A percentile compares a stretch with the other conserved stretches of the same genome.
Conservation (phyloP, 306 rosid species). For the Trifolium dubium region DNA sequence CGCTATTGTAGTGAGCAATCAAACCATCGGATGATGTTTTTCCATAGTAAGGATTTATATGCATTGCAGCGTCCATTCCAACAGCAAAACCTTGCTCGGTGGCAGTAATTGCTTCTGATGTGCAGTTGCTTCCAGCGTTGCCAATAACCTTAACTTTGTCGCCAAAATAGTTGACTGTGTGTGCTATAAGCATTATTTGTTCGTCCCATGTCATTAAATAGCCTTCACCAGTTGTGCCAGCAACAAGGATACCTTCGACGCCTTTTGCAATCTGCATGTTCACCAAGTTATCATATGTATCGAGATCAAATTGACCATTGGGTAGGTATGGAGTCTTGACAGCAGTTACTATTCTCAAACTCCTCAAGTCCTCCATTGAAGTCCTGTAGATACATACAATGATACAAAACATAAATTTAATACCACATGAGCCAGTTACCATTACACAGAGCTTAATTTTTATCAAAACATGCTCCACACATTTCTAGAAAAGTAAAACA, state of each 20-base stretch:
- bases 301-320: conserved; percentile 80
- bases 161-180: conserved; percentile 76
- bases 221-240: conserved; percentile 94
- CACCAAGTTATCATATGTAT: conserved; percentile 84
- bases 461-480: neutral
- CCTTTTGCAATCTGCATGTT: conserved; percentile 70
- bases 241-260: conserved; percentile 79
- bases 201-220: conserved; percentile 96
- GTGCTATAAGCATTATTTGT: conserved; percentile 89
- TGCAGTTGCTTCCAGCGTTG: conserved; percentile 86
- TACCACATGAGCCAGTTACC: neutral
- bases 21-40: conserved; percentile 81
- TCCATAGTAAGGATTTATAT: conserved; percentile 91
- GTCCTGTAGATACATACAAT: conserved; percentile 60
- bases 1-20: conserved; percentile 69
- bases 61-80: conserved; percentile 95
- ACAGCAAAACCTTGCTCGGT: conserved; percentile 84
- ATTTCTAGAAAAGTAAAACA: no score
- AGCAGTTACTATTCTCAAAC: conserved; percentile 78
- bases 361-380: conserved; percentile 62
- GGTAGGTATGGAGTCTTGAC: conserved; percentile 88
- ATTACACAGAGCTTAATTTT: neutral
- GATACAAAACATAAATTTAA: neutral
- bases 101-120: conserved; percentile 87
- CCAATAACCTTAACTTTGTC: conserved; percentile 79